phyloP scores from a whole-genome alignment of 139 green algal species.

The Ettlia oleoabundans region DNA sequence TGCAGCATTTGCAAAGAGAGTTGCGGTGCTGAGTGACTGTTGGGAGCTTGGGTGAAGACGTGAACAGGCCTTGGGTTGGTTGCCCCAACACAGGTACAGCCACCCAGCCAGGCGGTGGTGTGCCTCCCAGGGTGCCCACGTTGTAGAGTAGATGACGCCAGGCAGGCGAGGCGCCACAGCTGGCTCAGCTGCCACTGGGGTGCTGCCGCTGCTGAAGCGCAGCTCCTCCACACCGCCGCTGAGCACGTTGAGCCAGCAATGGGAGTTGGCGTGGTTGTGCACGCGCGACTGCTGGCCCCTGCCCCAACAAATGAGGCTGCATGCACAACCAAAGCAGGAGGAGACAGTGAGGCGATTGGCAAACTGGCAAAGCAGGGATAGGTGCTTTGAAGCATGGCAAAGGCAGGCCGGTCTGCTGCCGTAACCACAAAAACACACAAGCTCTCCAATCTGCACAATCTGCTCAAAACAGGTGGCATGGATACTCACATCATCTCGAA shows the following conservation, averaged over 20 bases:
- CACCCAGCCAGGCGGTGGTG: not conserved
- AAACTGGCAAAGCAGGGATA: no score
- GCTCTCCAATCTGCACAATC: no score
- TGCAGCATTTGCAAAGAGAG: not conserved
- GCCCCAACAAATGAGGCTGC: conserved; percentile 51
- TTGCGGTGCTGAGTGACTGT: no score
- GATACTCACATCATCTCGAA: conserved; percentile 59
- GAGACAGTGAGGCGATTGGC: not conserved
- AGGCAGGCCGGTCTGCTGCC: no score
- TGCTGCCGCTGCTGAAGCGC: conserved; percentile 16
- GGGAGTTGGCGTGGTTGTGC: conserved; percentile 47
- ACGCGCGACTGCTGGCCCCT: conserved; percentile 45
- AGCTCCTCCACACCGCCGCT: conserved; percentile 41
- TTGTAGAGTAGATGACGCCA: conserved; percentile 3
- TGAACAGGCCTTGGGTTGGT: no score
- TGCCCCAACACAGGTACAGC: no score
- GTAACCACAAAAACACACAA: no score
- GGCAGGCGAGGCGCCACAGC: conserved; percentile 28
- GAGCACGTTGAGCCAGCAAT: conserved; percentile 29
- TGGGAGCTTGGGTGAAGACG: no score
- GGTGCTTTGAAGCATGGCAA: no score
- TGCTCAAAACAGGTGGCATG: no score
- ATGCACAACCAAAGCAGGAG: not conserved
- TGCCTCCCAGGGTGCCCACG: not conserved
- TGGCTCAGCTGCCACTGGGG: not conserved